Evolutionary conservation across 306 rosid species (phyloP).

Genomic region (Calophaca sinica): DNA sequence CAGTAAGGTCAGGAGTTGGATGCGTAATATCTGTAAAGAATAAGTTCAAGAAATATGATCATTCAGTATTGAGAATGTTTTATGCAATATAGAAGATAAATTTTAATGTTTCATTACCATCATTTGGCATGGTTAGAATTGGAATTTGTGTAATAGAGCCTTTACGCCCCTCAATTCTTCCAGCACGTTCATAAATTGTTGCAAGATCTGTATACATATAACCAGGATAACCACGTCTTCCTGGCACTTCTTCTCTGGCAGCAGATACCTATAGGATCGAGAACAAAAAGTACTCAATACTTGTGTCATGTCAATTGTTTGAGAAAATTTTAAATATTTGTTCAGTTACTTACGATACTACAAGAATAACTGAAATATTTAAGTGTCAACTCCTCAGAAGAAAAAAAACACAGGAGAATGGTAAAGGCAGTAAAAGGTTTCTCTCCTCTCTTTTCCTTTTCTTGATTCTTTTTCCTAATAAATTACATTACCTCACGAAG

Average conservation of each 20-base stretch:
- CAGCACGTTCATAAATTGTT: constrained; percentile 98
- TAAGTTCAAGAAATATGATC: constrained; percentile 42
- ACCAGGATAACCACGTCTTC: constrained; percentile 99
- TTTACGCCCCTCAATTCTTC: constrained; percentile 97
- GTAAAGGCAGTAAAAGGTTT: constrained; percentile 20
- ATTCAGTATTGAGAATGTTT: constrained; percentile 34
- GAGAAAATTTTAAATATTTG: constrained; percentile 6
- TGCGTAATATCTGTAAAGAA: constrained; percentile 88
- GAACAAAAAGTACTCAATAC: constrained; percentile 34
- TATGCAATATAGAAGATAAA: constrained; percentile 34
- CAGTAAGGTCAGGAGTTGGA: constrained; percentile 99
- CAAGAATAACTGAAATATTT: background rate
- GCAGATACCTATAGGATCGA: constrained; percentile 82
- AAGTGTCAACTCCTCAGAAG: background rate
- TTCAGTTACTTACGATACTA: constrained; percentile 26
- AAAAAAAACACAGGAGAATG: constrained; percentile 18
- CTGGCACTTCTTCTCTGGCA: constrained; percentile 99
- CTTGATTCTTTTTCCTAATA: constrained; percentile 12
- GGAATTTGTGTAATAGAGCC: constrained; percentile 99
- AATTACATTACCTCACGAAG: constrained; percentile 91
- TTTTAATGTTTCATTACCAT: constrained; percentile 63
- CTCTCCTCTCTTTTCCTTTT: constrained; percentile 14
- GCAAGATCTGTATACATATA: constrained; percentile 99
- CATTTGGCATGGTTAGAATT: constrained; percentile 97
- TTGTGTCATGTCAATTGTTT: constrained; percentile 24